Evolutionary conservation across 2,329 filamentous ascomycete species (phyloP).

Genomic region (Pyricularia sp.): DNA sequence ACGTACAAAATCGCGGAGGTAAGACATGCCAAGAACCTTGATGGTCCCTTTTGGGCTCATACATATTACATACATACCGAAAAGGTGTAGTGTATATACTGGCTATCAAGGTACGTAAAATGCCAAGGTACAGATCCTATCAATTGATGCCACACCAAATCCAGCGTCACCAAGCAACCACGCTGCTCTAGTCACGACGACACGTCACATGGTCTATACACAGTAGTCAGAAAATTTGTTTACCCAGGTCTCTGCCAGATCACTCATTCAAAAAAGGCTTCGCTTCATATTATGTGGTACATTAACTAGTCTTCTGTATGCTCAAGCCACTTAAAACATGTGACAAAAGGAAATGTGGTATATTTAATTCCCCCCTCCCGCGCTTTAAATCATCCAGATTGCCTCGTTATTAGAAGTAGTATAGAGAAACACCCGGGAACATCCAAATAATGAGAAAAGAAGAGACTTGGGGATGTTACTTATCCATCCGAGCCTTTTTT

Average conservation of each 20-base stretch:
- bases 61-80: too few species aligned
- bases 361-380: background rate
- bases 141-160: background rate
- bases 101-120: too few species aligned
- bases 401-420: background rate
- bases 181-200: background rate
- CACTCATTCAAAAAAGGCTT: background rate
- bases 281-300: background rate
- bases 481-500: background rate
- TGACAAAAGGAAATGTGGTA: background rate
- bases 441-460: background rate
- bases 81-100: too few species aligned
- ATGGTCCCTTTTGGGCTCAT: too few species aligned
- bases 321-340: background rate
- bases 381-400: background rate
- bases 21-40: too few species aligned
- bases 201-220: background rate
- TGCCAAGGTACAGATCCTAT: background rate
- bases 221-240: background rate
- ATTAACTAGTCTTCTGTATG: background rate
- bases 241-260: background rate
- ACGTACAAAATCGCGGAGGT: background rate
- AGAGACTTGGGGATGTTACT: background rate
- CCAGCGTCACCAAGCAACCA: background rate
- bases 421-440: background rate